Evolutionary conservation across 805 yeast species (phyloP).

Genomic region (Barnettozyma sp.): DNA sequence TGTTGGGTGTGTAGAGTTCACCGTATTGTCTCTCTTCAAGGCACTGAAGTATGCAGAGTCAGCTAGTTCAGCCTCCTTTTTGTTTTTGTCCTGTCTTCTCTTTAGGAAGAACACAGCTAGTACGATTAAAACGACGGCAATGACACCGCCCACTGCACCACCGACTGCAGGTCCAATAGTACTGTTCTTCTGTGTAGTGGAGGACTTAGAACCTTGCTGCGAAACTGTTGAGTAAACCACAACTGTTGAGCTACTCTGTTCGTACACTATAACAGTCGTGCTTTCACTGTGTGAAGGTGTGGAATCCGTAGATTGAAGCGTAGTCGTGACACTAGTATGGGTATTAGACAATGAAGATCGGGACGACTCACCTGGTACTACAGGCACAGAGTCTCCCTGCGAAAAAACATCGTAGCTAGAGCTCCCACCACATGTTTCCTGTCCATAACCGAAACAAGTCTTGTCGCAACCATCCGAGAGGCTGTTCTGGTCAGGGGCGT

Average conservation of each 20-base stretch:
- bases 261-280: constrained; percentile 20
- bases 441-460: constrained; percentile 50
- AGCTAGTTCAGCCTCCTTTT: constrained; percentile 40
- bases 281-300: not conserved
- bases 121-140: constrained; percentile 37
- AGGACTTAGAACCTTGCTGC: too few relatives aligned
- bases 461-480: constrained; percentile 30
- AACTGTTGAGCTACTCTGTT: not conserved
- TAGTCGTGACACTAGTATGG: constrained; percentile 2
- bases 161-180: constrained; percentile 55
- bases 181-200: constrained; percentile 12
- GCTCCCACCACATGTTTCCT: constrained; percentile 59
- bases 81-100: constrained; percentile 28
- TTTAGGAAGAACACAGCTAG: constrained; percentile 33
- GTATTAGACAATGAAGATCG: too few relatives aligned
- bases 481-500: constrained; percentile 31
- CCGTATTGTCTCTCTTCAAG: constrained; percentile 38
- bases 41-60: constrained; percentile 56
- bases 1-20: constrained; percentile 9
- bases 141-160: constrained; percentile 53
- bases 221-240: too few relatives aligned
- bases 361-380: constrained; percentile 1
- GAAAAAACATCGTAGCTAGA: constrained; percentile 40
- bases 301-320: constrained; percentile 11
- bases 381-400: constrained; percentile 20